These are phyloP conservation scores for Aspergillus tamarii DNA, from an alignment of 2,329 filamentous ascomycete genomes.

Conservation along the genomic window DNA sequence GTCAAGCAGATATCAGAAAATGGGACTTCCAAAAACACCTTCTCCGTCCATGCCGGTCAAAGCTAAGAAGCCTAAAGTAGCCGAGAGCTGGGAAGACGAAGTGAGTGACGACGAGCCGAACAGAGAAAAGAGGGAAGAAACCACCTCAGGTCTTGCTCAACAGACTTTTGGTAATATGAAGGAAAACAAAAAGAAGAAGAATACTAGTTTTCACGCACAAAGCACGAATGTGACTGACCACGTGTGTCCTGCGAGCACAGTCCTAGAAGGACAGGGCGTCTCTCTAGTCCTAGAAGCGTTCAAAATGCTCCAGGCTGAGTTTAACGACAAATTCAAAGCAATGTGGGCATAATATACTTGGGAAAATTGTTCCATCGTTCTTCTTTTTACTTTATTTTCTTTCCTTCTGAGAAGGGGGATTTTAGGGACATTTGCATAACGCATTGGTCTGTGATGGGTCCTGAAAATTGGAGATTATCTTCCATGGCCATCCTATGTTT, in stretches of 20 bases:
- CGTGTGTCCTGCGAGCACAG: no score
- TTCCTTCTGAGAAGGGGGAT: no score
- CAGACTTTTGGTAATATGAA: neutral
- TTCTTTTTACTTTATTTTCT: no score
- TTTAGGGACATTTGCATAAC: no score
- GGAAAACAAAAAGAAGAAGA: neutral
- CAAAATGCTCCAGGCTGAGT: conserved; percentile 33
- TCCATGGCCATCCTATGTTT: no score
- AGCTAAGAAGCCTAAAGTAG: conserved; percentile 15
- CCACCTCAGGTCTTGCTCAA: neutral
- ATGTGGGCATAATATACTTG: conserved; percentile 33
- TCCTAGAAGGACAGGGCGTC: conserved; percentile 12
- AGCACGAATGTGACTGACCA: neutral
- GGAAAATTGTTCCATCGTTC: no score
- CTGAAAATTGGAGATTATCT: no score
- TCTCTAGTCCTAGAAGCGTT: conserved; percentile 33
- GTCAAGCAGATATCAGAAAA: neutral
- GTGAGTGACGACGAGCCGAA: conserved; percentile 11
- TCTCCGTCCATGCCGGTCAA: neutral
- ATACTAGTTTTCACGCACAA: conserved; percentile 4
- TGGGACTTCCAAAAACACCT: neutral
- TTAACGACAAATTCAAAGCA: conserved; percentile 38
- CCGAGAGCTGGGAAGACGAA: conserved; percentile 31
- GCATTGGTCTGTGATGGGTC: no score
- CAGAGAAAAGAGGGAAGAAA: neutral